These are phyloP conservation scores for Petasospora rhodanensis DNA, from an alignment of 1,139 yeast genomes.

Conservation along the genomic window DNA sequence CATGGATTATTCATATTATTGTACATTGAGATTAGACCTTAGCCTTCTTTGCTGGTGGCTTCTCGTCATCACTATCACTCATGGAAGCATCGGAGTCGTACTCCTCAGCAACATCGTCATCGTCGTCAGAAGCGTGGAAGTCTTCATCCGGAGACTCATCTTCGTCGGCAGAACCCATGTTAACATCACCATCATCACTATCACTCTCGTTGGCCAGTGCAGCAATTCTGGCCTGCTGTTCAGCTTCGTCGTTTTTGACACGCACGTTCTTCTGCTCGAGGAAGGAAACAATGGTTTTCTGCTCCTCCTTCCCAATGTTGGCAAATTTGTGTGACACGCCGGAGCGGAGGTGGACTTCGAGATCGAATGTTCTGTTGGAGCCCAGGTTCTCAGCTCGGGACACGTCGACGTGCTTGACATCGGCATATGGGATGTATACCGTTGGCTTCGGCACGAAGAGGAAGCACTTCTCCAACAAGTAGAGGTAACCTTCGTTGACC, in stretches of 20 bases:
- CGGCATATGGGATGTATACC: constrained; percentile 81
- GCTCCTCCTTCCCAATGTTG: constrained; percentile 88
- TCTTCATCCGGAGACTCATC: constrained; percentile 68
- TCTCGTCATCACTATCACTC: constrained; percentile 34
- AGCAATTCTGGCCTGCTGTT: constrained; percentile 74
- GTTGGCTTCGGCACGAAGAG: constrained; percentile 94
- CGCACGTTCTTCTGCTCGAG: constrained; percentile 72
- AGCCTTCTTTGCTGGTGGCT: constrained; percentile 24
- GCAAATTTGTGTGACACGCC: constrained; percentile 80
- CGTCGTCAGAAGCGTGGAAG: constrained; percentile 48
- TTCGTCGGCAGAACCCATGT: constrained; percentile 71
- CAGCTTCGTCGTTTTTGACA: constrained; percentile 85
- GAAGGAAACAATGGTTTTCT: constrained; percentile 68
- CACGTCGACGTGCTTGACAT: constrained; percentile 70
- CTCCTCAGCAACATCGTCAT: constrained; percentile 17
- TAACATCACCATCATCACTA: constrained; percentile 61
- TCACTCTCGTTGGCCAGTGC: constrained; percentile 65
- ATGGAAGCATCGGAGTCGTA: constrained; percentile 46
- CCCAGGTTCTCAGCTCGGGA: constrained; percentile 80
- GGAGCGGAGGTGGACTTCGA: constrained; percentile 69
- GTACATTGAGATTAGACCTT: constrained; percentile 13
- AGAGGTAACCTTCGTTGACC: constrained; percentile 92
- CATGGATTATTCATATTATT: too few species aligned
- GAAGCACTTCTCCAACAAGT: constrained; percentile 86
- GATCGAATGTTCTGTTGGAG: constrained; percentile 87